A percentile compares a stretch with the other conserved stretches of the same genome.
Conservation (phyloP, 306 rosid genomes). For the Vigna trinervia region DNA sequence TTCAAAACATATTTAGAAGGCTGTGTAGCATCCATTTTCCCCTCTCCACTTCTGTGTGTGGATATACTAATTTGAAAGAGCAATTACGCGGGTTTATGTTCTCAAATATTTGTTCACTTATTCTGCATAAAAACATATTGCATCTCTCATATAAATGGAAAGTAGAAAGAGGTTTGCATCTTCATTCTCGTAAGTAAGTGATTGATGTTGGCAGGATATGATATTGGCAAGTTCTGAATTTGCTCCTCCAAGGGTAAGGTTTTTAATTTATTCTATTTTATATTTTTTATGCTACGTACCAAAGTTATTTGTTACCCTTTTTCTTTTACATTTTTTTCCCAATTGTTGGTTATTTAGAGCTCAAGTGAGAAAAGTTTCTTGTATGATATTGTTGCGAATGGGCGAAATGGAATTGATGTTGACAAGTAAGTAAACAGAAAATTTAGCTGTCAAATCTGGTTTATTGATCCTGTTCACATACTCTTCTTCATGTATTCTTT, state of each 20-base stretch:
- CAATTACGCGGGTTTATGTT: constrained; percentile 7
- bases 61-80: constrained; percentile 29
- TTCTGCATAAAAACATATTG: constrained; percentile 10
- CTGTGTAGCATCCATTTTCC: constrained; percentile 27
- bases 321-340: not conserved
- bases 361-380: constrained; percentile 80
- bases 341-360: constrained; percentile 54
- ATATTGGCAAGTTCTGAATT: constrained; percentile 81
- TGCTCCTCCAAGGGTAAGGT: constrained; percentile 64
- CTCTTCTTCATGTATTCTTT: constrained; percentile 21
- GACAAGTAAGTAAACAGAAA: constrained; percentile 72
- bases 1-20: constrained; percentile 5
- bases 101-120: constrained; percentile 16
- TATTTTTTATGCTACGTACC: not conserved
- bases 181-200: constrained; percentile 30
- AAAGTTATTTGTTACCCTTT: constrained; percentile 5
- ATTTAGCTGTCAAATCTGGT: constrained; percentile 15
- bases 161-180: constrained; percentile 29
- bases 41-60: not conserved
- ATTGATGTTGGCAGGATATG: constrained; percentile 77
- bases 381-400: constrained; percentile 98
- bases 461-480: constrained; percentile 1
- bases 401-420: constrained; percentile 97
- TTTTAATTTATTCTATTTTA: constrained; percentile 3
- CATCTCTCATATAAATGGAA: constrained; percentile 29